A percentile compares a stretch with the other conserved stretches of the same genome.
phyloP scores from a whole-genome alignment of 192 early-diverging fungal species.

The Linnemannia exigua region DNA sequence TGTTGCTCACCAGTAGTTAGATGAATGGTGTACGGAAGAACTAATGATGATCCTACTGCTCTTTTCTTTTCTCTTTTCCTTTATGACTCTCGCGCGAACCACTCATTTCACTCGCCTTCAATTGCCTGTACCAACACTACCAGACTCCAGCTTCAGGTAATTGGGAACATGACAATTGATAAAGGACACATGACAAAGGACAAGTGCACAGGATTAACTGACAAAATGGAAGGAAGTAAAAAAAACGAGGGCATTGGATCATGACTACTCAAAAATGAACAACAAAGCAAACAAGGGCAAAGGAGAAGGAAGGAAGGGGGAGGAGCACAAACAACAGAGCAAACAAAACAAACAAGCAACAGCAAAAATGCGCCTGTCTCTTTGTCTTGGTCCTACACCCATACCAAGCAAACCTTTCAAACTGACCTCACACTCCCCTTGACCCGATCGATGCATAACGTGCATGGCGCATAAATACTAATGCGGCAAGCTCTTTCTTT shows the following conservation, averaged over 20 bases:
- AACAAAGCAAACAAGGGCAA: neutral
- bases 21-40: too few species aligned
- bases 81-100: neutral
- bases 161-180: neutral
- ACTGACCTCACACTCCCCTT: neutral
- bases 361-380: neutral
- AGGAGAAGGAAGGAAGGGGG: neutral
- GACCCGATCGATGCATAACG: conserved; percentile 2
- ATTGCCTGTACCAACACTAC: neutral
- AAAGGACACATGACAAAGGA: neutral
- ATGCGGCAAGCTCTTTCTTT: neutral
- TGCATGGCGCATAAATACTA: neutral
- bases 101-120: neutral
- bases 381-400: too few species aligned
- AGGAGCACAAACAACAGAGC: neutral
- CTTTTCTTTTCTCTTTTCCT: neutral
- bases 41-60: conserved; percentile 2
- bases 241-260: neutral
- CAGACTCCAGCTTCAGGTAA: conserved; percentile 36
- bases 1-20: conserved; percentile 1
- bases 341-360: too few species aligned
- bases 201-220: neutral
- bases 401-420: too few species aligned
- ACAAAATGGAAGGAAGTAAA: neutral
- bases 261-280: neutral